These are phyloP conservation scores for Bertia moriformis DNA, from an alignment of 2,329 filamentous ascomycete genomes.

Conservation along the genomic window DNA sequence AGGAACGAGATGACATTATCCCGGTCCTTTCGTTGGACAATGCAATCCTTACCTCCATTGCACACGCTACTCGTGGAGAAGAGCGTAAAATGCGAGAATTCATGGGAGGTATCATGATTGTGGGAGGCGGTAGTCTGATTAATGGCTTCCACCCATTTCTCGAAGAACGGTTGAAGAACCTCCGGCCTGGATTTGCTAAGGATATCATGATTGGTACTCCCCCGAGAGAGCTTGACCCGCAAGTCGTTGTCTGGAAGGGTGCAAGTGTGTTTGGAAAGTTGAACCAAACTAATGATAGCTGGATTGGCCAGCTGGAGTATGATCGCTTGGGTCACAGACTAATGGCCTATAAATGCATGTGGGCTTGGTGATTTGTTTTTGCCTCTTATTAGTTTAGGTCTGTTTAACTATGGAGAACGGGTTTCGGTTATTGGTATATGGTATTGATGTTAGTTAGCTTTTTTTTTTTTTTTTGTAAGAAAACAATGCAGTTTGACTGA, in stretches of 20 bases:
- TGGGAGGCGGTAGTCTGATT: slow-evolving; percentile 47
- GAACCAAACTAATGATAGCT: slow-evolving; percentile 30
- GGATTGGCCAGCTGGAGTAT: slow-evolving; percentile 47
- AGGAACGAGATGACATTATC: slow-evolving; percentile 44
- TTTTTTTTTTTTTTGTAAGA: too few species aligned
- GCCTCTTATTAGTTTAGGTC: background rate
- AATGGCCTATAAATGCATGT: slow-evolving; percentile 46
- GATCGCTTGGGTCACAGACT: slow-evolving; percentile 44
- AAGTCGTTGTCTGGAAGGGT: slow-evolving; percentile 63
- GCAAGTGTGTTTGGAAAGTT: slow-evolving; percentile 60
- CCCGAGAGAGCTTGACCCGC: slow-evolving; percentile 58
- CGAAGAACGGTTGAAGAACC: slow-evolving; percentile 42
- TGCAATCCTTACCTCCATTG: slow-evolving; percentile 54
- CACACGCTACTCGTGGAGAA: slow-evolving; percentile 48
- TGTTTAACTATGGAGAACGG: background rate
- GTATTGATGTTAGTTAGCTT: too few species aligned
- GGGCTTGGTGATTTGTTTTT: slow-evolving; percentile 21
- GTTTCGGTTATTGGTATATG: background rate
- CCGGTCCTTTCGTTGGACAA: slow-evolving; percentile 53
- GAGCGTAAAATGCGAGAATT: slow-evolving; percentile 59
- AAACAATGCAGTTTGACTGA: too few species aligned
- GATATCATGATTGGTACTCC: slow-evolving; percentile 21
- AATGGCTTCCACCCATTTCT: slow-evolving; percentile 46
- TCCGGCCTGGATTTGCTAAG: slow-evolving; percentile 16
- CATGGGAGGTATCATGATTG: slow-evolving; percentile 49